Conservation (phyloP, 1,139 yeast genomes). For the Diutina pseudorugosa region DNA sequence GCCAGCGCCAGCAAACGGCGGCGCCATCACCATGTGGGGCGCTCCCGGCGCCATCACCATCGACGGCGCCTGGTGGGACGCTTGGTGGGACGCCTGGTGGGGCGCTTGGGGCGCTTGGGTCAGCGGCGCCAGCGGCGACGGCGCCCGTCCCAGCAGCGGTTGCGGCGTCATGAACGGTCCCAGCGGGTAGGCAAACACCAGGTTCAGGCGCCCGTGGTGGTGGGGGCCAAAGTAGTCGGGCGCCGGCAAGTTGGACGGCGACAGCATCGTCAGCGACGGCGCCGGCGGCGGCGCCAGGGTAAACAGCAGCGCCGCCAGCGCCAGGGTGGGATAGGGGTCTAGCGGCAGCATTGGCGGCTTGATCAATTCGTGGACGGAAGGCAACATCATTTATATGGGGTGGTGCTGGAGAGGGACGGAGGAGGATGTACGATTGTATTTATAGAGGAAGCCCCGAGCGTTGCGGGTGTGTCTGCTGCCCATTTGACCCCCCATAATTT, state of each 20-base stretch:
- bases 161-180: not conserved
- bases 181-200: not conserved
- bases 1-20: not conserved
- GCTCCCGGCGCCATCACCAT: not conserved
- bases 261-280: constrained; percentile 2
- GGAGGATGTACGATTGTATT: not conserved
- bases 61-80: too few relatives aligned
- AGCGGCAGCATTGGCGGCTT: constrained; percentile 5
- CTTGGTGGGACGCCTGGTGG: too few relatives aligned
- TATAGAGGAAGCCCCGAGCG: not conserved
- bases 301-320: not conserved
- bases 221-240: not conserved
- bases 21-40: not conserved
- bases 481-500: not conserved
- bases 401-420: not conserved
- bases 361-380: constrained; percentile 4
- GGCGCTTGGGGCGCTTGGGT: too few relatives aligned
- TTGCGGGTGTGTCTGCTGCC: not conserved
- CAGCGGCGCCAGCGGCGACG: too few relatives aligned
- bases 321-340: not conserved
- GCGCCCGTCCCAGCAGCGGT: not conserved
- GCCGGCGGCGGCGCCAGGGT: not conserved
- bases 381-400: not conserved
- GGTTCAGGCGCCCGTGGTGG: not conserved
- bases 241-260: not conserved